Evolutionary conservation across 1,284 basidiomycete species (phyloP).

Genomic region (Veloboletus limbatus): DNA sequence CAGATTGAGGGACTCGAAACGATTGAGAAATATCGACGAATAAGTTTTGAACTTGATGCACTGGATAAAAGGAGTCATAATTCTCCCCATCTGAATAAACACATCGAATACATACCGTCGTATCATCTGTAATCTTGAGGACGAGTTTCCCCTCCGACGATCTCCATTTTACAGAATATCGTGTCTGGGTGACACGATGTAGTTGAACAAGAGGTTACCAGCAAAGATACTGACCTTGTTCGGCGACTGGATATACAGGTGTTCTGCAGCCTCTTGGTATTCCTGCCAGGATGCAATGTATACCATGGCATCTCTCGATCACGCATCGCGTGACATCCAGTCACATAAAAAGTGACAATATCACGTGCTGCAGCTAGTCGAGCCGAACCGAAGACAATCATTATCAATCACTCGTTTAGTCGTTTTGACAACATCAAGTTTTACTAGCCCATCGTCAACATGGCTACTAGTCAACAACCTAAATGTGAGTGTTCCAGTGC

Average conservation of each 20-base stretch:
- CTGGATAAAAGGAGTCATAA: constrained; percentile 39
- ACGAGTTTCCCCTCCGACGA: constrained; percentile 80
- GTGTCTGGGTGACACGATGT: constrained; percentile 49
- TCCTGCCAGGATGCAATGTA: constrained; percentile 84
- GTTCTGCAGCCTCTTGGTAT: constrained; percentile 82
- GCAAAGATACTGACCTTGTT: constrained; percentile 52
- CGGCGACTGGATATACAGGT: constrained; percentile 75
- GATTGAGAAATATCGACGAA: constrained; percentile 90
- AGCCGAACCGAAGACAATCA: constrained; percentile 3
- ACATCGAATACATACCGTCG: constrained; percentile 57
- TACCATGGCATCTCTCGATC: constrained; percentile 43
- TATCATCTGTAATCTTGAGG: constrained; percentile 88
- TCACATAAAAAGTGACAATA: constrained; percentile 10
- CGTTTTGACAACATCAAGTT: too few species aligned
- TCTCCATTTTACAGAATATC: constrained; percentile 88
- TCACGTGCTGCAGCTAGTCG: constrained; percentile 22
- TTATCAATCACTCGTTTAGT: neutral
- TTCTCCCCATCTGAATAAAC: neutral
- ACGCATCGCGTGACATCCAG: constrained; percentile 9
- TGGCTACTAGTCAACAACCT: constrained; percentile 39
- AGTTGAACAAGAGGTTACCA: neutral
- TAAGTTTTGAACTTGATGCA: constrained; percentile 94
- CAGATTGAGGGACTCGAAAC: constrained; percentile 88
- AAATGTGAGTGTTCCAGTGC: constrained; percentile 40
- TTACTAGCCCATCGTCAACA: too few species aligned